Percentiles rank a stretch among this genome's conserved stretches.
Conservation (phyloP, 2,329 filamentous ascomycete genomes). For the Fusarium sp. region DNA sequence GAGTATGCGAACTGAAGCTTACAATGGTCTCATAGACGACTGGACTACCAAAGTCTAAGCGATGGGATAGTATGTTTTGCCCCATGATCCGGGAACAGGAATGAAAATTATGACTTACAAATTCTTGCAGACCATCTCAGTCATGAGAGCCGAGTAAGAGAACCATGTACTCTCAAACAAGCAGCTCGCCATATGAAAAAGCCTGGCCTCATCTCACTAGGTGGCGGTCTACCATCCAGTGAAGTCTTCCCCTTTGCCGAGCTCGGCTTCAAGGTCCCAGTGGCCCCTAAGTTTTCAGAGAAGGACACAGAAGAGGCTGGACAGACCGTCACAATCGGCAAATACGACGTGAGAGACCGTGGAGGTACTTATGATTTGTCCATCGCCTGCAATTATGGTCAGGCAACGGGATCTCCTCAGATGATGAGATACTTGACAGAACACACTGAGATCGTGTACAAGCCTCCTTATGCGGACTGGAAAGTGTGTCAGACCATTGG, state of each 20-base stretch:
- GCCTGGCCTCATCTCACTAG: conserved; percentile 89
- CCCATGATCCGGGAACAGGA: not conserved
- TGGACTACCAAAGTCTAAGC: conserved; percentile 79
- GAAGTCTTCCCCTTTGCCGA: conserved; percentile 94
- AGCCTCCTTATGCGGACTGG: conserved; percentile 93
- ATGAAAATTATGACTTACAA: conserved; percentile 19
- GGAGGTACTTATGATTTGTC: conserved; percentile 74
- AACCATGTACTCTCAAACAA: conserved; percentile 81
- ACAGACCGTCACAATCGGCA: conserved; percentile 74
- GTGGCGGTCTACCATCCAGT: conserved; percentile 87
- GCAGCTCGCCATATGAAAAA: conserved; percentile 83
- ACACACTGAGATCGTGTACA: conserved; percentile 91
- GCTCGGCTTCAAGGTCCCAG: conserved; percentile 79
- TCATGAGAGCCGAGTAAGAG: conserved; percentile 68
- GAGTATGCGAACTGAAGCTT: not conserved
- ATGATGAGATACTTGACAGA: conserved; percentile 92
- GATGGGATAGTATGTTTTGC: conserved; percentile 82
- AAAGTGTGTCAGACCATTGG: conserved; percentile 84
- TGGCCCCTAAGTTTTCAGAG: conserved; percentile 76
- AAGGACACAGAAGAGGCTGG: conserved; percentile 71
- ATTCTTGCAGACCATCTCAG: conserved; percentile 65
- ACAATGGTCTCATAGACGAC: conserved; percentile 45
- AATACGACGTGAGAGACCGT: conserved; percentile 80
- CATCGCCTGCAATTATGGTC: conserved; percentile 92
- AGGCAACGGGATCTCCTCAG: conserved; percentile 86